Percentiles rank a stretch among this genome's conserved stretches.
These are phyloP conservation scores for Trichoderma atrobrunneum DNA, from an alignment of 2,329 filamentous ascomycete species.

Conservation along the genomic window DNA sequence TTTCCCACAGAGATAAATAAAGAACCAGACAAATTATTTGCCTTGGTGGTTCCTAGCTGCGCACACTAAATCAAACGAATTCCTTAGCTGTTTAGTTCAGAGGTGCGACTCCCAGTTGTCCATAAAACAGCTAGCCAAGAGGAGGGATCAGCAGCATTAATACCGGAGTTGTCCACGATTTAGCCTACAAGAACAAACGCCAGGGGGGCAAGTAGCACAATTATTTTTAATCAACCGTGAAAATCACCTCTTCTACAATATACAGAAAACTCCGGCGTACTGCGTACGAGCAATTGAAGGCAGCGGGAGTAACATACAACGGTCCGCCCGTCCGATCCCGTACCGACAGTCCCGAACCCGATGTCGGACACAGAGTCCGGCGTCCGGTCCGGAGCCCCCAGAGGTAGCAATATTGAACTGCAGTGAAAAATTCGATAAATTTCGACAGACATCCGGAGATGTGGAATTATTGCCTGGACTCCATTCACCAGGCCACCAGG, in stretches of 20 bases:
- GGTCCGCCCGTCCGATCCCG: not conserved
- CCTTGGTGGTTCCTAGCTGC: not conserved
- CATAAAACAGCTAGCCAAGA: not conserved
- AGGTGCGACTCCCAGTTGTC: not conserved
- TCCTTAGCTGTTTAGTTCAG: not conserved
- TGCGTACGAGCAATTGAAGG: not conserved
- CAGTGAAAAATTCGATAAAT: not conserved
- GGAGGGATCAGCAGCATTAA: not conserved
- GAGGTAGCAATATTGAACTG: not conserved
- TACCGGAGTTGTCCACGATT: not conserved
- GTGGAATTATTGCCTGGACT: not conserved
- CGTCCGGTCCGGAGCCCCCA: not conserved
- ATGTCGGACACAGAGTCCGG: slow-evolving; percentile 1
- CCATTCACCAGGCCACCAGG: not conserved
- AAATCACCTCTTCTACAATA: not conserved
- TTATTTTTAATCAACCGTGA: not conserved
- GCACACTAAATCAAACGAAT: not conserved
- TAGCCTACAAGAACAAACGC: not conserved
- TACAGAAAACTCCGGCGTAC: not conserved
- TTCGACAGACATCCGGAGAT: not conserved
- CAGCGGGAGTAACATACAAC: not conserved
- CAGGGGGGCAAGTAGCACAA: not conserved
- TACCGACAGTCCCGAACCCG: slow-evolving; percentile 8
- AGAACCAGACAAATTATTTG: not conserved
- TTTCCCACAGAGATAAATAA: not conserved